Evolutionary conservation across 2,329 filamentous ascomycete species (phyloP).

Genomic region (Colletotrichum shisoi): DNA sequence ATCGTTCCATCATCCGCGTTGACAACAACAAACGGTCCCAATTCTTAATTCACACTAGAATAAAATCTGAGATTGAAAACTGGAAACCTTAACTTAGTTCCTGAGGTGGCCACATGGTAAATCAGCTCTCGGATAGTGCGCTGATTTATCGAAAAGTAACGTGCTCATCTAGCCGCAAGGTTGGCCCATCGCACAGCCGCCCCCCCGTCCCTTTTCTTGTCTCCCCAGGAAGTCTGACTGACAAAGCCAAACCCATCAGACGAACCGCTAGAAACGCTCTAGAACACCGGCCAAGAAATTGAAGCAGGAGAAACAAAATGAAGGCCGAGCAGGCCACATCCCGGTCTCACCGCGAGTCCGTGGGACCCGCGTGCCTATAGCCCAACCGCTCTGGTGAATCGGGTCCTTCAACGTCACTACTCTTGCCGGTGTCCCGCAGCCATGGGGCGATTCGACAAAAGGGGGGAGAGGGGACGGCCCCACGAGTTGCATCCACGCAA

Average conservation of each 20-base stretch:
- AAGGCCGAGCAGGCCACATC: constrained; percentile 20
- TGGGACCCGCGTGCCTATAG: constrained; percentile 3
- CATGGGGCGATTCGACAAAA: constrained; percentile 23
- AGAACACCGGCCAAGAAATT: constrained; percentile 20
- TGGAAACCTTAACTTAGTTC: constrained; percentile 5
- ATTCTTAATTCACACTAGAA: neutral
- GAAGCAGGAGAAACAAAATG: constrained; percentile 29
- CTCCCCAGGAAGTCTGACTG: constrained; percentile 9
- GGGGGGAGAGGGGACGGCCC: constrained; percentile 4
- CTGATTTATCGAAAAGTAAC: constrained; percentile 21
- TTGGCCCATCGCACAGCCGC: constrained; percentile 3
- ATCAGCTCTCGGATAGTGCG: constrained; percentile 3
- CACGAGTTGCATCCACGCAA: constrained; percentile 17
- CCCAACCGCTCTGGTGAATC: neutral
- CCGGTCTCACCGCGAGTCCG: constrained; percentile 19
- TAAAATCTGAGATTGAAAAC: neutral
- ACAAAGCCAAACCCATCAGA: constrained; percentile 9
- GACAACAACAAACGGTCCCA: neutral
- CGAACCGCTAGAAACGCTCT: constrained; percentile 13
- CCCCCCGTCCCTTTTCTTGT: neutral
- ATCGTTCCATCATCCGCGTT: neutral
- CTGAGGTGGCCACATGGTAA: too few species aligned
- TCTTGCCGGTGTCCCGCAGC: neutral
- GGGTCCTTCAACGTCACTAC: constrained; percentile 11
- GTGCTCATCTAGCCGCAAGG: constrained; percentile 21